Evolutionary conservation across 495 filamentous ascomycete species (phyloP), one percentile per base, ranked within the genome.

Genomic region (Aspergillus haitiensis): DNA sequence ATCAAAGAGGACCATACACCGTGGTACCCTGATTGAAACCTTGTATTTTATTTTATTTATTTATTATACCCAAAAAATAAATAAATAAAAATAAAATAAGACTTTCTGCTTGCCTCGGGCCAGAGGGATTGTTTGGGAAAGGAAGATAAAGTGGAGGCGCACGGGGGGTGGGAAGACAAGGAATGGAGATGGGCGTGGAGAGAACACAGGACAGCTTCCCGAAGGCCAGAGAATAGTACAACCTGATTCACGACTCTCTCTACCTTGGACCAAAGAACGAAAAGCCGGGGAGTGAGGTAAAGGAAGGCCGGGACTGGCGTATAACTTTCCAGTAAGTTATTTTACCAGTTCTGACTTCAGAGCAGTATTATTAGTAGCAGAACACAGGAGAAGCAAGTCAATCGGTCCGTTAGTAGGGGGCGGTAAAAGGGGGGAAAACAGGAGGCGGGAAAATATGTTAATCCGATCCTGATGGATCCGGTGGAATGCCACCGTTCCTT

Each of bases 181-280:
- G 59, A 67, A 67, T 64, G 61, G 65, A 40, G 60, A 61, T 54
- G 37, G 58, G 52, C 66, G 66, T 68, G 64, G 67, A 66, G 64
- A 56, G 60, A 61, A 58, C 47, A 52, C 31, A 47, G 21, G 21
- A 27, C 48, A 48, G 52, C 46, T 50, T 58, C 55, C 51, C 49
- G 54, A 59, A 59, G 40, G 55, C 37, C 37, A 40, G 37, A n/a
- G 37, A 40, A 27, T 27, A 27, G 21, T 27, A 3, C 3, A 40
- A n/a, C 4, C 9, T n/a, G 11, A 0, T 40, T 40, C 37, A 10
- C n/a, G 37, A 40, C 37, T 11, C 37, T 11, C 37, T n/a, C 37
- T 40, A 4, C 37, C 10, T 10, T n/a, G 37, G 55, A 32, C n/a
- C 7, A 27, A 62, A 48, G 36, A 50, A 50, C 56, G 48, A 52